Evolutionary conservation across 768 basidiomycete genomes (phyloP).

Genomic region (Tylopilus sp.): DNA sequence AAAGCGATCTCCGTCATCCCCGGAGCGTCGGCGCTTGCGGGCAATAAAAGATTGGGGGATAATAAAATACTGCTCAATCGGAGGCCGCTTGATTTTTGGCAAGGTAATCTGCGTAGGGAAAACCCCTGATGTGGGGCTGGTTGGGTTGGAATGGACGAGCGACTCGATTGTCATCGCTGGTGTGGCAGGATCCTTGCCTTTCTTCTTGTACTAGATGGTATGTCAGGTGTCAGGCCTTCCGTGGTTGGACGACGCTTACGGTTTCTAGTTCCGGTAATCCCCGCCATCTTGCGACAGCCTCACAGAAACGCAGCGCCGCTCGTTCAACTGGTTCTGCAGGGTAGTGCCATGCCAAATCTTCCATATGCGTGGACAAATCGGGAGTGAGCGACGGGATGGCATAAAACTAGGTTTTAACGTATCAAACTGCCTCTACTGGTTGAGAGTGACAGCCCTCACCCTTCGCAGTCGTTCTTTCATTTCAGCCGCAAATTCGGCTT

Average conservation of each 20-base stretch:
- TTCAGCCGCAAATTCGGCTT: slow-evolving; percentile 70
- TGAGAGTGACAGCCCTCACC: slow-evolving; percentile 41
- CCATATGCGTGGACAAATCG: slow-evolving; percentile 77
- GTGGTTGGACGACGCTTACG: slow-evolving; percentile 33
- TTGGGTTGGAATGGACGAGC: slow-evolving; percentile 67
- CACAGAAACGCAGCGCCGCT: slow-evolving; percentile 73
- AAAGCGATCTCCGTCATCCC: slow-evolving; percentile 24
- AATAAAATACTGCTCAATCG: slow-evolving; percentile 38
- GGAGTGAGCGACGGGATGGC: slow-evolving; percentile 68
- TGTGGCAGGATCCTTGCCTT: slow-evolving; percentile 30
- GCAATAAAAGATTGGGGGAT: slow-evolving; percentile 13
- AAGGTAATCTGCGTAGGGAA: slow-evolving; percentile 12
- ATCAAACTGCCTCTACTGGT: slow-evolving; percentile 5
- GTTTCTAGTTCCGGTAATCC: slow-evolving; percentile 84
- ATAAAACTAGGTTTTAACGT: slow-evolving; percentile 55
- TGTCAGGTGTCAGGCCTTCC: slow-evolving; percentile 18
- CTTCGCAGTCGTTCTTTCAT: slow-evolving; percentile 69
- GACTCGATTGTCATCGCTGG: slow-evolving; percentile 59
- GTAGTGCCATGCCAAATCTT: slow-evolving; percentile 66
- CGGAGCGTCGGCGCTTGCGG: slow-evolving; percentile 29
- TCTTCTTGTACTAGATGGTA: slow-evolving; percentile 55
- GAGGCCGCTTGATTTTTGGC: slow-evolving; percentile 28
- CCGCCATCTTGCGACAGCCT: slow-evolving; percentile 78
- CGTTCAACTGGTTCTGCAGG: slow-evolving; percentile 81
- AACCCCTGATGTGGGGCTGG: slow-evolving; percentile 47